Conservation (phyloP, 345 rosid species). For the Ricinus communis region DNA sequence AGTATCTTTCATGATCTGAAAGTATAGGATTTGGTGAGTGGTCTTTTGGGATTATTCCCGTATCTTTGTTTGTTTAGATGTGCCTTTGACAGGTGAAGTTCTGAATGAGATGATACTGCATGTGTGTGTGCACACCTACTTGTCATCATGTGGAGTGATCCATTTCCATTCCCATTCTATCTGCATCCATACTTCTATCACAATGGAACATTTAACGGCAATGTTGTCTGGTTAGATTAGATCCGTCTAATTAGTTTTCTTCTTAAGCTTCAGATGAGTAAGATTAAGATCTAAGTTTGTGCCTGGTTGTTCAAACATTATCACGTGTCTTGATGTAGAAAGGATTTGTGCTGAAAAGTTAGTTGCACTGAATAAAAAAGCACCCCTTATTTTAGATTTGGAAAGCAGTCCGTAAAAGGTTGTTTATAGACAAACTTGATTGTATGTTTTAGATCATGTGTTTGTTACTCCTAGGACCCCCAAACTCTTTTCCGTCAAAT, state of each 20-base stretch:
- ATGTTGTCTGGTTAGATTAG: not conserved
- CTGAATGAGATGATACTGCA: not conserved
- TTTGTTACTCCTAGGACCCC: not conserved
- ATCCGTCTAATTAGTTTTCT: not conserved
- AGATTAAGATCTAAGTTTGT: not conserved
- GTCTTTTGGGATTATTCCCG: not conserved
- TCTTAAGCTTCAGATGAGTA: not conserved
- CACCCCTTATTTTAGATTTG: not conserved
- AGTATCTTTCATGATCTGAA: not conserved
- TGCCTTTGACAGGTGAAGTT: not conserved
- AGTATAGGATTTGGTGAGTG: not conserved
- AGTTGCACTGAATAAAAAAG: not conserved
- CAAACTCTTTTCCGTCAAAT: not conserved
- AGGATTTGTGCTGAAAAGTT: not conserved
- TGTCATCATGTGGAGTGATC: not conserved
- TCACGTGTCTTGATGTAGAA: not conserved
- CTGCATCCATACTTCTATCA: not conserved
- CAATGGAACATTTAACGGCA: not conserved
- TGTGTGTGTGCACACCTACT: not conserved
- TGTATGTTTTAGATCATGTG: not conserved
- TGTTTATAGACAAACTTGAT: not conserved
- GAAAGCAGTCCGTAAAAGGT: not conserved
- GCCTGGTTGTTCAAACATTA: not conserved
- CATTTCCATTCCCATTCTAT: not conserved
- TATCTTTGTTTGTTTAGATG: not conserved